Conservation (phyloP, 768 basidiomycete genomes). For the Russula sp. region DNA sequence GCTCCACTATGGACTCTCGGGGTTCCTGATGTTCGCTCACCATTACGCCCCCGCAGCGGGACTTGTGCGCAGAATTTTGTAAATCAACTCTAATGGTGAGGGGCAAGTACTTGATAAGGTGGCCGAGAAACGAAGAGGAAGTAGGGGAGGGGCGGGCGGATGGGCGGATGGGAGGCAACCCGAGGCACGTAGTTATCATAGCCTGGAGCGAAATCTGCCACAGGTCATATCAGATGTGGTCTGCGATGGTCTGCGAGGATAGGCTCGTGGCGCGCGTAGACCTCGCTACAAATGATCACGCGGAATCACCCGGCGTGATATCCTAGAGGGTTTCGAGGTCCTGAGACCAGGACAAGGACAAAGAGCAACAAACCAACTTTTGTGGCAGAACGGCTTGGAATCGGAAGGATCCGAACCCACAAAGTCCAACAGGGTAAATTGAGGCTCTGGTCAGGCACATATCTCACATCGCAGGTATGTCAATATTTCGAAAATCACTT, state of each 20-base stretch:
- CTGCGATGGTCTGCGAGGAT: neutral
- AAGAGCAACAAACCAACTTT: neutral
- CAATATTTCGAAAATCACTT: constrained; percentile 30
- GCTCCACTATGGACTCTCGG: neutral
- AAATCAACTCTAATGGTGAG: neutral
- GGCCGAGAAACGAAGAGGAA: constrained; percentile 23
- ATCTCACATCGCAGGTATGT: neutral
- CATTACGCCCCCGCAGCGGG: constrained; percentile 27
- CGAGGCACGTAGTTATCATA: constrained; percentile 21
- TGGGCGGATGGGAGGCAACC: constrained; percentile 11
- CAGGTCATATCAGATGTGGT: constrained; percentile 7
- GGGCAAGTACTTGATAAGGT: constrained; percentile 22
- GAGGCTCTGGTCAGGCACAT: neutral
- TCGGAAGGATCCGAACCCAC: too few species aligned
- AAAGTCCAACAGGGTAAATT: constrained; percentile 22
- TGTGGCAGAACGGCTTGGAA: neutral
- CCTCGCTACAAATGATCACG: neutral
- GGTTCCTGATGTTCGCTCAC: constrained; percentile 32
- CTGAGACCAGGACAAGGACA: neutral
- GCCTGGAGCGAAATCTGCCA: constrained; percentile 5
- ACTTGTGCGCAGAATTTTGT: constrained; percentile 26
- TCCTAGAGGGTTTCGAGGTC: neutral
- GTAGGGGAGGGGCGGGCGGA: constrained; percentile 11
- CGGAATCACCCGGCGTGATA: neutral
- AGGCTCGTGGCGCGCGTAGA: neutral